Percentiles rank a stretch among this genome's conserved stretches.
Conservation (phyloP, 176 grass and related monocot genomes). For the Pharus latifolius region DNA sequence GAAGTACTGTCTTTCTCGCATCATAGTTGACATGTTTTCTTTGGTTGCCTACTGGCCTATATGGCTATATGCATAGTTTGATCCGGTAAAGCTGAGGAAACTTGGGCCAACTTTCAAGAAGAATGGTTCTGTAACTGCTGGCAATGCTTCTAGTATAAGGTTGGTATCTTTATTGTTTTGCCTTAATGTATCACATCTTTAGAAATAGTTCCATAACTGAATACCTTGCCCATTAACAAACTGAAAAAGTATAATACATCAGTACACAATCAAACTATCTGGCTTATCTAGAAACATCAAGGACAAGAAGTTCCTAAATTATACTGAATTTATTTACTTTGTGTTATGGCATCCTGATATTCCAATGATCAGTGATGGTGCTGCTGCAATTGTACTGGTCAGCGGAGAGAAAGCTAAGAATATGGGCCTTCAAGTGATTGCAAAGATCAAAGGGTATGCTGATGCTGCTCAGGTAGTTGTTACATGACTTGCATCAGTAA, state of each 20-base stretch:
- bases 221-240: too few relatives aligned
- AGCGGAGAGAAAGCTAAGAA: slow-evolving; percentile 74
- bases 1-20: not conserved
- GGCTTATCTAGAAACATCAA: not conserved
- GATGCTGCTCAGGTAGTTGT: slow-evolving; percentile 83
- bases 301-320: not conserved
- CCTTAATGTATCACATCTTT: not conserved
- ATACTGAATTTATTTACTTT: not conserved
- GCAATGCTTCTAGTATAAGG: slow-evolving; percentile 92
- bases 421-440: slow-evolving; percentile 73
- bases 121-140: slow-evolving; percentile 65
- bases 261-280: not conserved
- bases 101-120: slow-evolving; percentile 64
- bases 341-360: slow-evolving; percentile 6
- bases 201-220: not conserved
- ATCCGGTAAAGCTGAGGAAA: slow-evolving; percentile 64
- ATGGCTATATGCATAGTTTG: slow-evolving; percentile 43
- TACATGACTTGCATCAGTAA: not conserved
- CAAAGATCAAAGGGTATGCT: slow-evolving; percentile 75
- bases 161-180: not conserved
- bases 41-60: too few relatives aligned
- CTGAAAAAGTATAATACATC: too few relatives aligned
- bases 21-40: not conserved
- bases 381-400: slow-evolving; percentile 85
- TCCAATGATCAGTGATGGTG: slow-evolving; percentile 55